A percentile compares a stretch with the other conserved stretches of the same genome.
phyloP scores from a whole-genome alignment of 192 early-diverging fungal genomes.

The Umbelopsis isabellina region DNA sequence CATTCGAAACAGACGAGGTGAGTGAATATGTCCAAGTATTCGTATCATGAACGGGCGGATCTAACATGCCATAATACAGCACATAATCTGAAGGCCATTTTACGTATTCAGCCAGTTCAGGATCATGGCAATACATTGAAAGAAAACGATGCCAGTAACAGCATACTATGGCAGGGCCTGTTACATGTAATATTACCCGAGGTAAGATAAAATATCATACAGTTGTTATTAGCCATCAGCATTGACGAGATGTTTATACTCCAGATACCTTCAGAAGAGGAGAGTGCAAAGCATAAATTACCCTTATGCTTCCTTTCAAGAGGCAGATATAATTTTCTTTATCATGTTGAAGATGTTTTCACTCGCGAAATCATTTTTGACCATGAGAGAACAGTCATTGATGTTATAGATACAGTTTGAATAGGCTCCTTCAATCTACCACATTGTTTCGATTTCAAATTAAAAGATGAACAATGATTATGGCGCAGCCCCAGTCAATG shows the following conservation, averaged over 20 bases:
- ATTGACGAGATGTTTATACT: not conserved
- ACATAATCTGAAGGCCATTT: constrained; percentile 43
- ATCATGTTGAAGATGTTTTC: constrained; percentile 59
- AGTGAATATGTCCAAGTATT: constrained; percentile 30
- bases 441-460: no score
- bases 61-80: not conserved
- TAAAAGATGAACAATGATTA: no score
- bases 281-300: constrained; percentile 44
- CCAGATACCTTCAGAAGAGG: constrained; percentile 54
- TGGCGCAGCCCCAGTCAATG: no score
- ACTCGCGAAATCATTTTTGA: constrained; percentile 55
- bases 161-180: constrained; percentile 57
- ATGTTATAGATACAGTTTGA: constrained; percentile 20
- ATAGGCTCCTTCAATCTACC: not conserved
- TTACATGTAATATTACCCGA: constrained; percentile 53
- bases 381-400: constrained; percentile 45
- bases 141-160: constrained; percentile 55
- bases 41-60: no score
- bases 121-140: constrained; percentile 54
- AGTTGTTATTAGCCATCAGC: not conserved
- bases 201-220: constrained; percentile 32
- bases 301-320: constrained; percentile 59
- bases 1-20: constrained; percentile 56
- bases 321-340: constrained; percentile 58
- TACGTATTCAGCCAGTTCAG: constrained; percentile 60